phyloP scores from a whole-genome alignment of 2,329 filamentous ascomycete genomes.

The Alternaria panax region DNA sequence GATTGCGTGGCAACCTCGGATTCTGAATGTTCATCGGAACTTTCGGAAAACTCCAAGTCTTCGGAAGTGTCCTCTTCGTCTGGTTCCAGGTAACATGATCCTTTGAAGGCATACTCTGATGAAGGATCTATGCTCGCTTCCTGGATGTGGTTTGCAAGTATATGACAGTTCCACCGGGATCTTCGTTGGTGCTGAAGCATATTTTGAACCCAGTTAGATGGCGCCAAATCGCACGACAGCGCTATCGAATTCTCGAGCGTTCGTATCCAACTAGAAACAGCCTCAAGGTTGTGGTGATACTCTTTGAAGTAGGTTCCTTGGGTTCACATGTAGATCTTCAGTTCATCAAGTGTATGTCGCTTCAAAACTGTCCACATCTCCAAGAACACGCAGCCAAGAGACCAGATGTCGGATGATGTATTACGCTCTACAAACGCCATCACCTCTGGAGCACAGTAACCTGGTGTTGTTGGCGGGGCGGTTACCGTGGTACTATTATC shows the following conservation, averaged over 20 bases:
- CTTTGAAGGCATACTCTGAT: background rate
- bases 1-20: no score
- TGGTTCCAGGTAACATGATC: background rate
- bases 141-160: background rate
- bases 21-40: no score
- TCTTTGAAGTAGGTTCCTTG: background rate
- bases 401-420: slow-evolving; percentile 31
- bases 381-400: slow-evolving; percentile 29
- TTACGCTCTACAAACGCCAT: slow-evolving; percentile 17
- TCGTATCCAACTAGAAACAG: background rate
- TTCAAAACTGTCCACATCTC: slow-evolving; percentile 28
- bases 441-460: slow-evolving; percentile 34
- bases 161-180: background rate
- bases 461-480: slow-evolving; percentile 15
- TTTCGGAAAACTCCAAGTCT: background rate
- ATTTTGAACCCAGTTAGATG: background rate
- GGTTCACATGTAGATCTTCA: background rate
- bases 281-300: background rate
- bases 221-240: background rate
- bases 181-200: background rate
- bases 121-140: background rate
- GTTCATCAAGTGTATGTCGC: background rate
- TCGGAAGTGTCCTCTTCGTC: background rate
- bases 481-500: slow-evolving; percentile 25
- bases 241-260: background rate